Evolutionary conservation across 2,329 filamentous ascomycete genomes (phyloP).

Genomic region (Fonsecaea pedrosoi): DNA sequence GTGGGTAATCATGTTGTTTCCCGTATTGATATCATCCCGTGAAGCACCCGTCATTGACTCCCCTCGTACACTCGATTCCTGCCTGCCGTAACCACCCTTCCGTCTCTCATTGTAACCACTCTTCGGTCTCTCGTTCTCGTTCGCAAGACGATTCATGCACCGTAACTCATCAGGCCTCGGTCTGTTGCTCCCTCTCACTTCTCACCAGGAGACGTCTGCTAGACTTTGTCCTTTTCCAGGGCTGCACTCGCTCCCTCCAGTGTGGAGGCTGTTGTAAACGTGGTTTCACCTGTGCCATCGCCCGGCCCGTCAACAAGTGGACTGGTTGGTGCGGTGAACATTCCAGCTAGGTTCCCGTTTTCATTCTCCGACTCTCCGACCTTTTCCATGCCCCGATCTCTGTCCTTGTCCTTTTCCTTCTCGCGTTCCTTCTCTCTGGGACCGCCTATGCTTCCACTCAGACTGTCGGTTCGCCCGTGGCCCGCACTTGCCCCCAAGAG

Average conservation of each 20-base stretch:
- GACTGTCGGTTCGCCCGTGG: constrained; percentile 39
- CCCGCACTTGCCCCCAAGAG: constrained; percentile 68
- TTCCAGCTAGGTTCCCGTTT: constrained; percentile 15
- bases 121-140: not conserved
- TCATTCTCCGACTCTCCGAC: constrained; percentile 12
- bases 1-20: too few relatives aligned
- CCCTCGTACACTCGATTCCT: not conserved
- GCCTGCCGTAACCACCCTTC: too few relatives aligned
- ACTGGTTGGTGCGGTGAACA: constrained; percentile 38
- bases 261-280: constrained; percentile 15
- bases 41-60: not conserved
- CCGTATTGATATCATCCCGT: not conserved
- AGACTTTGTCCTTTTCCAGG: constrained; percentile 16
- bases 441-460: constrained; percentile 36
- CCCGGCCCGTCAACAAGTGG: constrained; percentile 31
- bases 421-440: constrained; percentile 22
- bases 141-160: not conserved
- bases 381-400: constrained; percentile 22
- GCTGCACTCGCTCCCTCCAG: constrained; percentile 22
- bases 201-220: not conserved
- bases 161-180: not conserved
- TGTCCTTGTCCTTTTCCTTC: constrained; percentile 30
- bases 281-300: constrained; percentile 14
- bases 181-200: not conserved
- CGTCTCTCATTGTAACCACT: too few relatives aligned